A percentile compares a stretch with the other conserved stretches of the same genome.
These are phyloP conservation scores for Wickerhamomyces strasburgensis DNA, from an alignment of 805 yeast genomes.

Conservation along the genomic window DNA sequence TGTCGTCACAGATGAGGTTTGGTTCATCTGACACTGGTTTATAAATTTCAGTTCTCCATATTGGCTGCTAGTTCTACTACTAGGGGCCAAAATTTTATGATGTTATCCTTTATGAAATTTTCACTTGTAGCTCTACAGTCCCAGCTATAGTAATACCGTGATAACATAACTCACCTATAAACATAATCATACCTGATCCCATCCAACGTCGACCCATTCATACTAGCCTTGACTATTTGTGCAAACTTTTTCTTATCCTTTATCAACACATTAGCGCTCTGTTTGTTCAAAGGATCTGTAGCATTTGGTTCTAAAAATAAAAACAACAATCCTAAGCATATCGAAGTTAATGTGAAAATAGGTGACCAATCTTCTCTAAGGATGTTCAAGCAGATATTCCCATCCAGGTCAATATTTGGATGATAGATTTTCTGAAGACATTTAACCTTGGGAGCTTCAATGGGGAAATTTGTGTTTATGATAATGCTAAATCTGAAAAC, in stretches of 20 bases:
- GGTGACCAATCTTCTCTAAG: conserved; percentile 97
- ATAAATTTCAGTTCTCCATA: too few species aligned
- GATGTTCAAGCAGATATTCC: conserved; percentile 88
- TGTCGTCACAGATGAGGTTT: too few species aligned
- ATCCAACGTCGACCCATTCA: conserved; percentile 68
- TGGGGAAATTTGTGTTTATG: conserved; percentile 75
- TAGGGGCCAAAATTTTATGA: too few species aligned
- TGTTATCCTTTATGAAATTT: too few species aligned
- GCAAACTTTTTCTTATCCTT: conserved; percentile 46
- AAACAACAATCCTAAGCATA: conserved; percentile 79
- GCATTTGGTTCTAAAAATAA: conserved; percentile 88
- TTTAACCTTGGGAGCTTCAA: conserved; percentile 83
- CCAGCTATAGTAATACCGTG: neutral
- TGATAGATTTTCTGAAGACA: conserved; percentile 75
- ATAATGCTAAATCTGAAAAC: conserved; percentile 61
- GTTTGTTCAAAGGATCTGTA: conserved; percentile 86
- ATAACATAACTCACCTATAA: conserved; percentile 8
- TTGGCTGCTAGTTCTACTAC: too few species aligned
- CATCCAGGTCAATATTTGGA: conserved; percentile 88
- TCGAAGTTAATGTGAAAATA: conserved; percentile 73
- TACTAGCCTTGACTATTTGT: conserved; percentile 51
- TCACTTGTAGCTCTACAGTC: too few species aligned
- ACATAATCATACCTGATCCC: conserved; percentile 62
- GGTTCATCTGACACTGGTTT: too few species aligned
- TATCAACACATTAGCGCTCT: conserved; percentile 64